Conservation (phyloP, 257 asterid genomes). For the Solanum okadae region DNA sequence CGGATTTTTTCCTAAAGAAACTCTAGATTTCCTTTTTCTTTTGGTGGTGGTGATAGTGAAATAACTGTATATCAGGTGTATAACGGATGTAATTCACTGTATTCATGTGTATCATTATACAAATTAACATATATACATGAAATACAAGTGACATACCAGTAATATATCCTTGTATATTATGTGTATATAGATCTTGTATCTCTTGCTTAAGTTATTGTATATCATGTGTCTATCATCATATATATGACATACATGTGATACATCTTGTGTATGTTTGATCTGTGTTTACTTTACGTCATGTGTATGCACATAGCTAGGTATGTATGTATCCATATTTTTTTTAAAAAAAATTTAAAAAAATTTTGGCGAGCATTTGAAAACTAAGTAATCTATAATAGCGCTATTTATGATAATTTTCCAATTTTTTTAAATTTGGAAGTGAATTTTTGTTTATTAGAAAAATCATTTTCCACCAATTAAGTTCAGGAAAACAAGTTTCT, state of each 20-base stretch:
- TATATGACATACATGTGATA: not conserved
- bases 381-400: not conserved
- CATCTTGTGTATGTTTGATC: not conserved
- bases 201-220: not conserved
- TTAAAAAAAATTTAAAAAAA: too few relatives aligned
- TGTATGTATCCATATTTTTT: not conserved
- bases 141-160: not conserved
- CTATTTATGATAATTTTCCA: not conserved
- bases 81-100: too few relatives aligned
- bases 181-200: not conserved
- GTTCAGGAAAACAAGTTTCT: not conserved
- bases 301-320: not conserved
- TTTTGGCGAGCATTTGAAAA: not conserved
- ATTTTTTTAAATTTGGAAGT: not conserved
- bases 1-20: not conserved
- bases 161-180: not conserved
- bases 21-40: not conserved
- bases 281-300: not conserved
- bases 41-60: too few relatives aligned
- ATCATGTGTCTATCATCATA: not conserved
- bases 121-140: not conserved
- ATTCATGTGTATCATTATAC: not conserved
- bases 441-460: not conserved
- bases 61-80: too few relatives aligned
- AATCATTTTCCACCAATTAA: not conserved